Evolutionary conservation across 2,329 filamentous ascomycete species (phyloP).

Genomic region (Fusarium keratoplasticum): DNA sequence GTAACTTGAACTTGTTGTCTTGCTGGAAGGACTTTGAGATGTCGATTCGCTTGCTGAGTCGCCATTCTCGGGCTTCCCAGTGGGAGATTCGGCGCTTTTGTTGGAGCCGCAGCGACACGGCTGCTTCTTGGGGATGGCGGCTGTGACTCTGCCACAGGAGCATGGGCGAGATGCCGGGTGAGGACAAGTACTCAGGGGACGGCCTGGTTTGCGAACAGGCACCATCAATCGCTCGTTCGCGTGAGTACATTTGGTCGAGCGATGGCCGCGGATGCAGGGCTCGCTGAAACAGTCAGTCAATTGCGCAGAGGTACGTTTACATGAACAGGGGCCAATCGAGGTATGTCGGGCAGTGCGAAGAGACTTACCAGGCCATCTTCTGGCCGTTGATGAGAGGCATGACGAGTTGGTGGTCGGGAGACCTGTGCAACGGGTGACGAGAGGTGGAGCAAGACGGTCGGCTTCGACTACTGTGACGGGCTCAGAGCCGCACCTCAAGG

Average conservation of each 20-base stretch:
- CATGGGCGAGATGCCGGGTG: constrained; percentile 73
- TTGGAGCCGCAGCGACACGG: constrained; percentile 64
- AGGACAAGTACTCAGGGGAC: constrained; percentile 76
- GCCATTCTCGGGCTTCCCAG: constrained; percentile 41
- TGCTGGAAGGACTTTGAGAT: constrained; percentile 48
- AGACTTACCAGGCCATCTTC: constrained; percentile 79
- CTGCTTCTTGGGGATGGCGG: constrained; percentile 70
- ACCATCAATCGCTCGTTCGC: constrained; percentile 75
- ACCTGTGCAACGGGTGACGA: constrained; percentile 30
- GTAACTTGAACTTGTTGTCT: constrained; percentile 49
- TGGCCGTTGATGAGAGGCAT: constrained; percentile 78
- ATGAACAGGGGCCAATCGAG: background rate
- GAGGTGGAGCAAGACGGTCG: constrained; percentile 22
- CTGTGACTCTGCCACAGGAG: constrained; percentile 72
- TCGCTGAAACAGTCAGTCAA: constrained; percentile 60
- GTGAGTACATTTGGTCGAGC: constrained; percentile 80
- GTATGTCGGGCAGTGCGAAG: background rate
- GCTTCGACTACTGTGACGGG: constrained; percentile 18
- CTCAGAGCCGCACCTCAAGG: constrained; percentile 34
- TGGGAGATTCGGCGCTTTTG: constrained; percentile 40
- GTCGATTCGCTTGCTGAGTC: constrained; percentile 38
- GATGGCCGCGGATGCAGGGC: constrained; percentile 81
- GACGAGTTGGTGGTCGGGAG: constrained; percentile 40
- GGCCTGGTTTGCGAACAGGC: constrained; percentile 77
- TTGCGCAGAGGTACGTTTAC: background rate